Evolutionary conservation across 495 filamentous ascomycete genomes (phyloP), one percentile per base, ranked within the genome.

Genomic region (Friedmanniomyces simplex): DNA sequence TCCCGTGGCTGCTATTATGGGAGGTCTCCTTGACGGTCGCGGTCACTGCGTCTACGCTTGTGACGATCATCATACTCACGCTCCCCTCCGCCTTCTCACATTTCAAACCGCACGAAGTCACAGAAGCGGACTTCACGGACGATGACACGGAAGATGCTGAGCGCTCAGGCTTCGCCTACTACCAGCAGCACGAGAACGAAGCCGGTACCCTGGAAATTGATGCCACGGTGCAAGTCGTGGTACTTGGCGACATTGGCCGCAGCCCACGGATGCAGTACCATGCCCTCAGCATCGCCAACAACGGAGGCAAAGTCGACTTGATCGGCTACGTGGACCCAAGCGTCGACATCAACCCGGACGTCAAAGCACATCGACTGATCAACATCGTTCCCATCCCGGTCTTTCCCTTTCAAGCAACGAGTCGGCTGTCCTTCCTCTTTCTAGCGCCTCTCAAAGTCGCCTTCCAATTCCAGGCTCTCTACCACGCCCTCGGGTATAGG

Each of bases 211-310:
- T 67, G 49, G 48, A 74, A 66, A 48, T 63, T 66, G 51, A 73
- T 25, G 71, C 76, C 22, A 77, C 79, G 6, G 77, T 87, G 25
- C 88, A 95, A 66, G 80, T 99, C 34, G 77, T 97, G n/a, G 93
- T 99, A 41, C 79, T 99, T n/a, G 93, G 93, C 14, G 93, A 99
- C 66, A 93, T 99, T 70, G 93, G 93, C 24, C 82, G 90, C 34
- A 95, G 89, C 68, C 93, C 93, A 24, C 87, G 93, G 57, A 99
- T 99, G 93, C 93, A 96, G 69, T 96, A 99, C 67, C 93, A 99
- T 80, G 89, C 91, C 21, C 69, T 96, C 58, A 96, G 91, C 68
- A 83, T 97, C 67, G 90, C 91, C 22, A 87, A 81, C 60, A 82
- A 89, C 59, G 88, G 89, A 36, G 87, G 82, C 0, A 73, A 77